Conservation (phyloP, 345 rosid species). For the thale cress (Arabidopsis thaliana) region DNA sequence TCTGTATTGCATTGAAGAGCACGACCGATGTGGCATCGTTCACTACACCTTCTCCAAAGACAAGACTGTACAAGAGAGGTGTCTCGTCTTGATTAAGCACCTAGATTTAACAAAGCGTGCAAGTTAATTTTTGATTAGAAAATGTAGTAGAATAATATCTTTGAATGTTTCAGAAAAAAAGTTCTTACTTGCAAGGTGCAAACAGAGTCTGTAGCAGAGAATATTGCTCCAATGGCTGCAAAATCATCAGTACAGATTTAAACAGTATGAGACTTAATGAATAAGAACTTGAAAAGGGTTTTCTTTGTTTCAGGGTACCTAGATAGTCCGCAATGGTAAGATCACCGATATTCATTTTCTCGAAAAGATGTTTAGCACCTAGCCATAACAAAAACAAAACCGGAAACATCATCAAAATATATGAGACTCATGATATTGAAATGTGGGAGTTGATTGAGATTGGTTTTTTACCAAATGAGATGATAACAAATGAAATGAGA, state of each 20-base stretch:
- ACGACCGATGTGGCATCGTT: slow-evolving; percentile 98
- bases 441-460: not conserved
- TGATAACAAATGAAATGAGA: slow-evolving; percentile 79
- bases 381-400: not conserved
- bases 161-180: not conserved
- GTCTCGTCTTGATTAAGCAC: slow-evolving; percentile 96
- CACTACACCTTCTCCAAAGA: slow-evolving; percentile 97
- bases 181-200: slow-evolving; percentile 88
- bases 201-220: slow-evolving; percentile 98
- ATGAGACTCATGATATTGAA: not conserved
- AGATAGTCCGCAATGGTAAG: slow-evolving; percentile 80
- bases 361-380: slow-evolving; percentile 82
- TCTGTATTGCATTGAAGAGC: slow-evolving; percentile 92
- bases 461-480: slow-evolving; percentile 67
- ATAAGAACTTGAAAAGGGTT: slow-evolving; percentile 24
- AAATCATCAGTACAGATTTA: slow-evolving; percentile 26
- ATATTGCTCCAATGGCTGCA: slow-evolving; percentile 96
- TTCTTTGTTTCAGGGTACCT: slow-evolving; percentile 50
- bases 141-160: not conserved
- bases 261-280: not conserved
- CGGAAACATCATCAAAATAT: slow-evolving; percentile 15
- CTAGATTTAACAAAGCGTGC: slow-evolving; percentile 47
- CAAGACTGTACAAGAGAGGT: slow-evolving; percentile 84
- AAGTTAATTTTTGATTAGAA: not conserved
- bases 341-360: slow-evolving; percentile 67